Conservation (phyloP, 2,329 filamentous ascomycete genomes). For the Grosmannia serpens region DNA sequence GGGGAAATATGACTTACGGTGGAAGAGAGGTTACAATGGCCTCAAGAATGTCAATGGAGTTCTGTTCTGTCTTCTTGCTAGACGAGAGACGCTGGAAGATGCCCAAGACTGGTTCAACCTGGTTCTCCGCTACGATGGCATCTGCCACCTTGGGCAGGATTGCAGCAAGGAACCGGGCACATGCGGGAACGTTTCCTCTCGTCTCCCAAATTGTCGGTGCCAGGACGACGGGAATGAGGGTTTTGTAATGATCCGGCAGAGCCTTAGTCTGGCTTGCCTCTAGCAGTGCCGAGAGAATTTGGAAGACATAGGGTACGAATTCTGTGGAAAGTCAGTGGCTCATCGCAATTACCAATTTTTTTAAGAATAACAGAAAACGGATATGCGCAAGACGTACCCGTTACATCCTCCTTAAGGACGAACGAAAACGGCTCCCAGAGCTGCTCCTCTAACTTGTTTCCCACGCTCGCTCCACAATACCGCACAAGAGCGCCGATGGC, state of each 20-base stretch:
- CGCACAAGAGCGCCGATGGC: conserved; percentile 80
- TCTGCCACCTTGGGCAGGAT: conserved; percentile 69
- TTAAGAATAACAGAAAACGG: conserved; percentile 18
- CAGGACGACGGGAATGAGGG: conserved; percentile 66
- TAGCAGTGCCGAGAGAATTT: conserved; percentile 81
- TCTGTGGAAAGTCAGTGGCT: conserved; percentile 36
- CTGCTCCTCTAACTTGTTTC: conserved; percentile 63
- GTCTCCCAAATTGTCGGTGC: conserved; percentile 81
- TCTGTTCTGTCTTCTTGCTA: conserved; percentile 71
- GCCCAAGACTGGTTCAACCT: conserved; percentile 78
- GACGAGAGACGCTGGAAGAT: conserved; percentile 88
- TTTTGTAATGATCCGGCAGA: conserved; percentile 70
- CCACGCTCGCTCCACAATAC: conserved; percentile 52
- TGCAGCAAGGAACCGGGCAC: conserved; percentile 72
- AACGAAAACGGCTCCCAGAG: conserved; percentile 75
- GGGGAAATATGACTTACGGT: conserved; percentile 36
- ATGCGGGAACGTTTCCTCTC: conserved; percentile 83
- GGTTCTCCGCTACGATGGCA: conserved; percentile 64
- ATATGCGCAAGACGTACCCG: conserved; percentile 35
- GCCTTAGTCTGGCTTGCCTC: conserved; percentile 73
- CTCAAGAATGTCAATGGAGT: conserved; percentile 86
- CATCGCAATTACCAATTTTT: neutral
- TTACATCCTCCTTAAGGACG: conserved; percentile 71
- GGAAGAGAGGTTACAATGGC: conserved; percentile 63
- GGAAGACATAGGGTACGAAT: conserved; percentile 94